phyloP scores from a whole-genome alignment of 805 yeast species.

The Barnettozyma botsteinii region DNA sequence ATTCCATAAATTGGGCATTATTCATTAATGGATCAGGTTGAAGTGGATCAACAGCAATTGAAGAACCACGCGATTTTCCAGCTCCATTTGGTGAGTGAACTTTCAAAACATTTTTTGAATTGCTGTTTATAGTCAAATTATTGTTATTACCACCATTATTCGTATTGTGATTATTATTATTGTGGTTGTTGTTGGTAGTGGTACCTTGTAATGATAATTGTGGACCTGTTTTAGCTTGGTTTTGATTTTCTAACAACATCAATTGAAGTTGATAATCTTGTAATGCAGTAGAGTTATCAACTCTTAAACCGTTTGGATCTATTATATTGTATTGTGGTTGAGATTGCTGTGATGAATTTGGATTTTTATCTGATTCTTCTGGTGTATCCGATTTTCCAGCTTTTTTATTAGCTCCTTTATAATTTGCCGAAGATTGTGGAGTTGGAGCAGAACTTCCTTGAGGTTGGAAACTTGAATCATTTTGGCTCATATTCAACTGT shows the following conservation, averaged over 20 bases:
- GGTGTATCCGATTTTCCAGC: not conserved
- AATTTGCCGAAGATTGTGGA: not conserved
- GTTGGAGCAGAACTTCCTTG: not conserved
- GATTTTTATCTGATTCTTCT: not conserved
- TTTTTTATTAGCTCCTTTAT: not conserved
- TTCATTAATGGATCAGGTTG: slow-evolving; percentile 21
- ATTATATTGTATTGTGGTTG: slow-evolving; percentile 1
- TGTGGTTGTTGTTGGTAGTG: too few species aligned
- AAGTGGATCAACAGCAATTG: slow-evolving; percentile 23
- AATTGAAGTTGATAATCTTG: slow-evolving; percentile 81
- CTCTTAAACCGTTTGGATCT: slow-evolving; percentile 16
- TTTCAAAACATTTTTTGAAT: not conserved
- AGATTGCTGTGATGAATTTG: not conserved
- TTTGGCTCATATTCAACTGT: not conserved
- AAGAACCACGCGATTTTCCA: slow-evolving; percentile 10
- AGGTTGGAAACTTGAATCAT: not conserved
- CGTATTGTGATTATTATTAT: not conserved
- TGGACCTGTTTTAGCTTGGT: slow-evolving; percentile 39
- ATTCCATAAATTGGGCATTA: slow-evolving; percentile 17
- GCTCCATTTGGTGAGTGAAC: not conserved
- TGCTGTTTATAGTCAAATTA: not conserved
- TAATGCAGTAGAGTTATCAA: slow-evolving; percentile 41
- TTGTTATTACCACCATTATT: slow-evolving; percentile 2
- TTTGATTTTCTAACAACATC: slow-evolving; percentile 69
- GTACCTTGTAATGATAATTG: too few species aligned